Evolutionary conservation across 2,329 filamentous ascomycete species (phyloP).

Genomic region (Mycosphaerelloides madeirae): DNA sequence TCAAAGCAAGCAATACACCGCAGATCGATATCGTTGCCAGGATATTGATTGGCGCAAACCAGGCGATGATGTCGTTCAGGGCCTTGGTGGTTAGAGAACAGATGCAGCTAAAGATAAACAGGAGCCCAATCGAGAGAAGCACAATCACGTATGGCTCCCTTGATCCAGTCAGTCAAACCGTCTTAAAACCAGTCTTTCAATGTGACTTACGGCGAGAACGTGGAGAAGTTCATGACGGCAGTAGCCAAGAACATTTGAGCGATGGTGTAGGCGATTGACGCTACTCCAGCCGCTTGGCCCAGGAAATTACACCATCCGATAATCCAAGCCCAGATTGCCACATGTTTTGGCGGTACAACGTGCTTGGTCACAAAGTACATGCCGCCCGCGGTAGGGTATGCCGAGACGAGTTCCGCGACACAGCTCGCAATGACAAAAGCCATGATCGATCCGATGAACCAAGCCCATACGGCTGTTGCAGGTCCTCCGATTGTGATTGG

Average conservation of each 20-base stretch:
- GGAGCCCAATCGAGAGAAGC: constrained; percentile 51
- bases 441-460: constrained; percentile 61
- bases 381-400: constrained; percentile 62
- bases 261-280: constrained; percentile 59
- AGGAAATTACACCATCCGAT: constrained; percentile 62
- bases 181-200: not conserved
- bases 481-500: constrained; percentile 58
- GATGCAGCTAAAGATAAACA: constrained; percentile 55
- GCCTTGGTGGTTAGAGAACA: constrained; percentile 59
- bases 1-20: constrained; percentile 54
- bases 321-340: constrained; percentile 60
- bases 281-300: constrained; percentile 59
- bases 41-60: constrained; percentile 64
- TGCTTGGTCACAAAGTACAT: constrained; percentile 67
- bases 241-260: constrained; percentile 61
- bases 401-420: constrained; percentile 62
- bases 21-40: constrained; percentile 58
- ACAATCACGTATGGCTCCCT: constrained; percentile 58
- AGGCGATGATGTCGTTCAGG: constrained; percentile 56
- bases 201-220: constrained; percentile 53
- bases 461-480: constrained; percentile 61
- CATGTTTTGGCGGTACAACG: constrained; percentile 57
- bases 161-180: constrained; percentile 6
- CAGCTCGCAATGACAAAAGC: constrained; percentile 61
- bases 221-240: constrained; percentile 59